These are phyloP conservation scores for Beauveria sp. DNA, from an alignment of 2,329 filamentous ascomycete genomes.

Conservation along the genomic window DNA sequence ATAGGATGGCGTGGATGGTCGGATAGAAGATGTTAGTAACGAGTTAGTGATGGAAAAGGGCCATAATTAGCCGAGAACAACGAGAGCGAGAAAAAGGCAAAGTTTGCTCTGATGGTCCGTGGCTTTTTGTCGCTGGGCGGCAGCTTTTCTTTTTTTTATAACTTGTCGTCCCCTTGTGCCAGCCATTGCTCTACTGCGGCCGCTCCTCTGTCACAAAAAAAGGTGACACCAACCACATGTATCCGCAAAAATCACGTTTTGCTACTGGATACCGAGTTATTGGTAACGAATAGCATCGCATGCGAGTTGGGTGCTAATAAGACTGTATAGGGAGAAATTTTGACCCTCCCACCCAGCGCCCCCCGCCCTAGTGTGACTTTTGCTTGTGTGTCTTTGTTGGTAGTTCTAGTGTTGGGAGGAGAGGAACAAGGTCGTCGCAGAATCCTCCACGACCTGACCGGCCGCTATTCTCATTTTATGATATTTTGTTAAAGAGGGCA, in stretches of 20 bases:
- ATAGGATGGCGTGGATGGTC: neutral
- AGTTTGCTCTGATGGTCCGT: neutral
- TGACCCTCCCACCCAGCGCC: neutral
- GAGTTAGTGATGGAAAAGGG: neutral
- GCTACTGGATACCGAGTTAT: neutral
- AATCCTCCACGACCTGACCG: too few relatives aligned
- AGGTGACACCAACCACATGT: neutral
- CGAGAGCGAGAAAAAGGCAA: neutral
- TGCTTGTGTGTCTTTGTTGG: neutral
- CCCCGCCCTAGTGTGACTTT: neutral
- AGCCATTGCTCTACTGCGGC: neutral
- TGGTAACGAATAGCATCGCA: constrained; percentile 6
- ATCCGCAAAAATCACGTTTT: neutral
- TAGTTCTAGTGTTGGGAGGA: neutral
- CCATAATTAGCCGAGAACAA: neutral
- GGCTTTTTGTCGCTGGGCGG: neutral
- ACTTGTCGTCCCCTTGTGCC: neutral
- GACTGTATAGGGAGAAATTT: neutral
- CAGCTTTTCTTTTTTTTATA: neutral
- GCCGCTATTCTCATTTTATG: too few relatives aligned
- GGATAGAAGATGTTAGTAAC: neutral
- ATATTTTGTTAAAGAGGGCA: neutral
- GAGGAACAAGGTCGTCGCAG: too few relatives aligned
- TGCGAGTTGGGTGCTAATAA: constrained; percentile 1
- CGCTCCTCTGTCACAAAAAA: neutral